These are phyloP conservation scores for Akanthomyces lecanii DNA, from an alignment of 2,329 filamentous ascomycete genomes.

Conservation along the genomic window DNA sequence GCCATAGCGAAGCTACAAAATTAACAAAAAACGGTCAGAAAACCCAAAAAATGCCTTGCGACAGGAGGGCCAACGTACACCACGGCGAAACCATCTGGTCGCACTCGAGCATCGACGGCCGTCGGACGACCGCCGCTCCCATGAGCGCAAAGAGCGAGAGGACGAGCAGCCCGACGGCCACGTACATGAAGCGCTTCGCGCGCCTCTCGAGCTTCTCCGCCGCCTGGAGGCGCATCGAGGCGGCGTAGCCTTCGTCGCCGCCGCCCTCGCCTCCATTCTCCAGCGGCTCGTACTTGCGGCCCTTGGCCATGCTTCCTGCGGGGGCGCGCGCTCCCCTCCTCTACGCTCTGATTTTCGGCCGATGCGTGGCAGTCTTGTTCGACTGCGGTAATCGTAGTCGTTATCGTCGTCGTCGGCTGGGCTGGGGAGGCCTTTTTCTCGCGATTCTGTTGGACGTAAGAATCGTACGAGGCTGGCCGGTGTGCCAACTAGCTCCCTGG, in stretches of 20 bases:
- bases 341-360: background rate
- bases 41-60: background rate
- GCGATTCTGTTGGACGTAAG: background rate
- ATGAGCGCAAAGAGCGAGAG: constrained; percentile 8
- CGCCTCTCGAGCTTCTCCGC: constrained; percentile 9
- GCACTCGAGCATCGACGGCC: constrained; percentile 13
- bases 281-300: constrained; percentile 5
- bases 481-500: background rate
- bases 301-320: constrained; percentile 1
- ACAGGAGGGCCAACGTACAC: constrained; percentile 1
- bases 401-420: background rate
- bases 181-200: constrained; percentile 7
- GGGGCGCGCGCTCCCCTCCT: background rate
- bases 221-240: constrained; percentile 5
- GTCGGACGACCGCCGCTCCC: background rate
- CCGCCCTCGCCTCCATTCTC: background rate
- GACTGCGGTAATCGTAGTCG: background rate
- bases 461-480: background rate
- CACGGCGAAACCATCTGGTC: constrained; percentile 13
- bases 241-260: background rate
- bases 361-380: background rate
- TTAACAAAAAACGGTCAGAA: background rate
- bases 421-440: background rate
- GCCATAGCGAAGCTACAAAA: constrained; percentile 11
- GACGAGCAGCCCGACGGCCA: background rate